Conservation (phyloP, 495 filamentous ascomycete species). For the Jackrogersella multiformis region DNA sequence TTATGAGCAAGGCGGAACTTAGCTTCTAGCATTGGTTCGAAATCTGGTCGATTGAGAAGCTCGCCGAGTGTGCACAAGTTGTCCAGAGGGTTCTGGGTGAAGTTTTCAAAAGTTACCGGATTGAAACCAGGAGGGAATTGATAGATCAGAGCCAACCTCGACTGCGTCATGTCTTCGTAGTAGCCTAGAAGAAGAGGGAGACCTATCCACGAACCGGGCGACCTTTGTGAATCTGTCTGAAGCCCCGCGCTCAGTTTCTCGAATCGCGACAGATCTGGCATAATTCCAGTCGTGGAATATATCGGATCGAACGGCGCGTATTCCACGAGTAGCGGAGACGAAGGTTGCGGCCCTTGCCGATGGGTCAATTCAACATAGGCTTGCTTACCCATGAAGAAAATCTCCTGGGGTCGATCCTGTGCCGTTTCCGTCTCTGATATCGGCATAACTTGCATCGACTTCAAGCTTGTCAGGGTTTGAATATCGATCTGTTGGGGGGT, state of each 20-base stretch:
- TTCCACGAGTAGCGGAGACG: slow-evolving; percentile 70
- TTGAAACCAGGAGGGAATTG: slow-evolving; percentile 75
- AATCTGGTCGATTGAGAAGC: slow-evolving; percentile 61
- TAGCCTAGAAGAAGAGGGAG: slow-evolving; percentile 76
- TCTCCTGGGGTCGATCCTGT: slow-evolving; percentile 50
- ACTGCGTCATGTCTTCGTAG: slow-evolving; percentile 79
- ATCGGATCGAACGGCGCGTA: slow-evolving; percentile 71
- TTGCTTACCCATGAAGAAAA: slow-evolving; percentile 64
- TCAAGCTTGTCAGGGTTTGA: slow-evolving; percentile 51
- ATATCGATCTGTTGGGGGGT: slow-evolving; percentile 64
- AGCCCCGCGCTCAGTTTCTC: slow-evolving; percentile 69
- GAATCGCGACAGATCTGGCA: slow-evolving; percentile 69
- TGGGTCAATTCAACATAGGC: slow-evolving; percentile 54
- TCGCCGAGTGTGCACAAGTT: slow-evolving; percentile 60
- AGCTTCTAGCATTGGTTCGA: slow-evolving; percentile 72
- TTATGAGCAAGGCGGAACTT: slow-evolving; percentile 86
- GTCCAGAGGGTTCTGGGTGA: slow-evolving; percentile 59
- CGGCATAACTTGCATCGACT: slow-evolving; percentile 52
- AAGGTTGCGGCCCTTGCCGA: slow-evolving; percentile 44
- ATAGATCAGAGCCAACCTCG: slow-evolving; percentile 83
- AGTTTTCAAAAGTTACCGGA: slow-evolving; percentile 63
- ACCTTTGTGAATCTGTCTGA: slow-evolving; percentile 62
- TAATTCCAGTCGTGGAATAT: slow-evolving; percentile 69
- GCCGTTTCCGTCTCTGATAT: slow-evolving; percentile 48
- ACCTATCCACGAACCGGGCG: slow-evolving; percentile 69